These are phyloP conservation scores for Microsporum ferrugineum DNA, from an alignment of 2,329 filamentous ascomycete genomes.

Conservation along the genomic window DNA sequence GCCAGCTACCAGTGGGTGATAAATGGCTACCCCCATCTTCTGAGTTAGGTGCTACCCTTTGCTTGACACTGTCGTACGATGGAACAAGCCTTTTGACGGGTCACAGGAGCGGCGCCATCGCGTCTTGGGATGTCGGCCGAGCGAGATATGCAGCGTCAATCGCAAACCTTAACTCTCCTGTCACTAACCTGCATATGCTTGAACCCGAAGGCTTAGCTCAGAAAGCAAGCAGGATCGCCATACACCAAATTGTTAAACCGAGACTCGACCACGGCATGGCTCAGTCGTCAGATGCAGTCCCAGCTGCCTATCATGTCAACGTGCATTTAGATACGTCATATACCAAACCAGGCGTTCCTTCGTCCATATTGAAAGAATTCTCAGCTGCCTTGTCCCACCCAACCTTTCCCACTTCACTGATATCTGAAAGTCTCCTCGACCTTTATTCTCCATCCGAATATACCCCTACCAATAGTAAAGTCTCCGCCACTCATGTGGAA, in stretches of 20 bases:
- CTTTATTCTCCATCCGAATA: conserved; percentile 18
- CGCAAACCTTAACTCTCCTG: conserved; percentile 62
- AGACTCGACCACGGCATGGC: conserved; percentile 33
- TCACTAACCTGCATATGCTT: conserved; percentile 70
- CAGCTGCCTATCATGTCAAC: conserved; percentile 33
- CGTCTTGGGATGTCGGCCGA: conserved; percentile 68
- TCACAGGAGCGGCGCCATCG: conserved; percentile 65
- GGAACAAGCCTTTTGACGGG: conserved; percentile 69
- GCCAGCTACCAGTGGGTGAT: conserved; percentile 31
- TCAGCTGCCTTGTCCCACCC: conserved; percentile 29
- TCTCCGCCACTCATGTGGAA: not conserved
- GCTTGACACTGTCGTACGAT: conserved; percentile 68
- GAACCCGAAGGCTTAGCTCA: conserved; percentile 44
- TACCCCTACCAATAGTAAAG: not conserved
- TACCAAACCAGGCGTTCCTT: conserved; percentile 6
- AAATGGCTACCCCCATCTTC: conserved; percentile 44
- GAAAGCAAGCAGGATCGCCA: conserved; percentile 30
- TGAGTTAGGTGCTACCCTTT: conserved; percentile 55
- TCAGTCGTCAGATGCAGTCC: conserved; percentile 29
- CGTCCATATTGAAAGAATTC: conserved; percentile 20
- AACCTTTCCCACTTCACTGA: conserved; percentile 28
- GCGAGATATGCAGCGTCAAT: conserved; percentile 56
- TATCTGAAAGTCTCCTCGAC: conserved; percentile 33
- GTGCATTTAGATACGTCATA: conserved; percentile 25
- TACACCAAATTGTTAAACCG: conserved; percentile 65